These are phyloP conservation scores for Fusarium duplospermum DNA, from an alignment of 2,329 filamentous ascomycete species.

Conservation along the genomic window DNA sequence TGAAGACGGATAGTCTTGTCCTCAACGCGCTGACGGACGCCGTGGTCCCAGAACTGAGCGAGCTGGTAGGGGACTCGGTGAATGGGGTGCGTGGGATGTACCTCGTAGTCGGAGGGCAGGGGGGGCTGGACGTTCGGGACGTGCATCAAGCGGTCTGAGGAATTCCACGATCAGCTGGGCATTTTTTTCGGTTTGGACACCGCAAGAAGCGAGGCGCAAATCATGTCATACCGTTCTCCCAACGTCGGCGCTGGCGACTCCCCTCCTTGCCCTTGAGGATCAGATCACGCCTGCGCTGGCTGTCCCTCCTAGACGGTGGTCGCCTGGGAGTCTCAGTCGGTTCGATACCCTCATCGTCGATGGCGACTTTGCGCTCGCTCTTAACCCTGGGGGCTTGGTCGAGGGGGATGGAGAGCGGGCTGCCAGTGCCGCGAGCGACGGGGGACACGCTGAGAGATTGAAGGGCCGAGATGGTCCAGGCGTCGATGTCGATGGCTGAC, in stretches of 20 bases:
- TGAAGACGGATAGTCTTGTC: constrained; percentile 55
- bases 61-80: constrained; percentile 88
- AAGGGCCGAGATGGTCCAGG: constrained; percentile 73
- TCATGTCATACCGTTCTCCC: constrained; percentile 84
- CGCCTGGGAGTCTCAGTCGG: constrained; percentile 54
- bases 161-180: constrained; percentile 28
- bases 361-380: constrained; percentile 34
- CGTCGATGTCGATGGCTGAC: constrained; percentile 67
- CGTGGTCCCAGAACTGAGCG: constrained; percentile 83
- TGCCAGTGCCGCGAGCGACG: constrained; percentile 68
- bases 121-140: constrained; percentile 91
- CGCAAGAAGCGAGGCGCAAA: neutral
- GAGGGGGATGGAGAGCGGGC: constrained; percentile 79
- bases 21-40: constrained; percentile 62
- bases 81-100: constrained; percentile 83
- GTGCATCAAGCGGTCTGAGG: constrained; percentile 81
- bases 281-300: constrained; percentile 73
- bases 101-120: constrained; percentile 82
- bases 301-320: constrained; percentile 64
- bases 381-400: constrained; percentile 61
- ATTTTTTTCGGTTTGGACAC: neutral
- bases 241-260: constrained; percentile 84
- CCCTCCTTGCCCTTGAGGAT: constrained; percentile 92
- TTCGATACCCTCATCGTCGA: constrained; percentile 27
- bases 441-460: constrained; percentile 67